Evolutionary conservation across 129 eudicot species (phyloP), one percentile per base, ranked within the genome.

Genomic region (Gnaphalium uliginosum): DNA sequence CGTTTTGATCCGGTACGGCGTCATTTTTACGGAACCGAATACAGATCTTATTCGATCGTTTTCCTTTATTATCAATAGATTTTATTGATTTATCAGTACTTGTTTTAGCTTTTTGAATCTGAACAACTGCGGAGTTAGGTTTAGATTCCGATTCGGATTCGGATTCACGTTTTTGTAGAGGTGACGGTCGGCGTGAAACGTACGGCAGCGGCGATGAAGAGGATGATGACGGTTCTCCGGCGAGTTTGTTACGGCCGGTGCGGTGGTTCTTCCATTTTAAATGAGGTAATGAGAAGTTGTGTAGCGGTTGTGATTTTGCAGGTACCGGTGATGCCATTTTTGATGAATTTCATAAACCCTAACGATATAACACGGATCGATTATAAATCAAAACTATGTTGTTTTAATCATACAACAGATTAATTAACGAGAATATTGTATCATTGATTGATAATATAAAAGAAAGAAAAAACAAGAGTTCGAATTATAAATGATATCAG

Each of bases 211-310:
- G 79, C 24, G 78, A 54, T 30, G 81, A 46, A 13, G 68, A 37
- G 8, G 43, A 54, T 54, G 86, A 71, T 8, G 83, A 73, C 10
- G 66, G 54, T 3, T 76, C 85, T 66, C 68, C 78, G 69, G 77
- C 54, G 46, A 85, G 81, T 41, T 81, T 86, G 71, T 81, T 78
- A 6, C 72, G 78, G 77, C 71, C 82, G 80, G 79, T 87, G 48
- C 81, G 74, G 74, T 81, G 86, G 74, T 86, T 86, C 75, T 82
- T 82, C 96, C 96, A 90, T 78, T 84, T 90, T 50, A 87, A 80
- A 51, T 69, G 82, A n/a, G 96, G 88, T 18, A 90, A 79, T 8
- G 86, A 68, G 76, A 90, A 90, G 80, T 90, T 87, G 84, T 90
- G 96, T 4, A 87, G 87, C 22, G 89, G 87, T 66, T 90, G 90